Conservation (phyloP, 2,329 filamentous ascomycete species). For the Penicillium verrucosum region DNA sequence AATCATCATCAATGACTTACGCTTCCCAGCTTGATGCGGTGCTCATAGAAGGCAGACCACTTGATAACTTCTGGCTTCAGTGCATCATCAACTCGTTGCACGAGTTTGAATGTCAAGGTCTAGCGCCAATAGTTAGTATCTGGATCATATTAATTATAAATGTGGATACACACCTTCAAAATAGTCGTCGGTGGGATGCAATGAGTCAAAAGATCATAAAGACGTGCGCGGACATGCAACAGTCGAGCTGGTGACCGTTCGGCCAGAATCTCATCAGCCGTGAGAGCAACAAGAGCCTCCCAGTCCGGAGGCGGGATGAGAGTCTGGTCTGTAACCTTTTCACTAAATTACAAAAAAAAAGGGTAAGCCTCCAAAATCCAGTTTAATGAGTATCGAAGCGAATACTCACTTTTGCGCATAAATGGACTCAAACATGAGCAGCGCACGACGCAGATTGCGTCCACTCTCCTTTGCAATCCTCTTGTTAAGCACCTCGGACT, state of each 20-base stretch:
- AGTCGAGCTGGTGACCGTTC: slow-evolving; percentile 90
- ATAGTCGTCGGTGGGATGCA: slow-evolving; percentile 95
- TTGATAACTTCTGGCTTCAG: slow-evolving; percentile 89
- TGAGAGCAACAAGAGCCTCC: slow-evolving; percentile 85
- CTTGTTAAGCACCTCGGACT: slow-evolving; percentile 70
- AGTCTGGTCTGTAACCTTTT: slow-evolving; percentile 83
- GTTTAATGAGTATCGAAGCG: background rate
- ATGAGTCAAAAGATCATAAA: slow-evolving; percentile 96
- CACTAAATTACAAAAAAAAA: slow-evolving; percentile 52
- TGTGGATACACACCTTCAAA: slow-evolving; percentile 60
- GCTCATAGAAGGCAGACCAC: slow-evolving; percentile 97
- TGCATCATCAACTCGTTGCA: slow-evolving; percentile 79
- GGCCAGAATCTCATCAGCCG: slow-evolving; percentile 89
- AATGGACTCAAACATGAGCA: slow-evolving; percentile 96
- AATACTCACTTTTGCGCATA: slow-evolving; percentile 86
- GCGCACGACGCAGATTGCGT: slow-evolving; percentile 79
- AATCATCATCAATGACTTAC: slow-evolving; percentile 34
- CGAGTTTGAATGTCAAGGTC: slow-evolving; percentile 89
- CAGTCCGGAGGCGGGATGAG: slow-evolving; percentile 93
- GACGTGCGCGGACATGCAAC: slow-evolving; percentile 79
- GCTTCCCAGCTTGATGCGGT: slow-evolving; percentile 82
- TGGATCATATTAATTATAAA: background rate
- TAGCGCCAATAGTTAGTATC: slow-evolving; percentile 21
- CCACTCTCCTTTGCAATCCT: slow-evolving; percentile 88
- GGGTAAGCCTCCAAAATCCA: slow-evolving; percentile 8